Base-by-base conservation (phyloP, 352 stramenopile genomes). In the Phytophthora pinifolia region DNA sequence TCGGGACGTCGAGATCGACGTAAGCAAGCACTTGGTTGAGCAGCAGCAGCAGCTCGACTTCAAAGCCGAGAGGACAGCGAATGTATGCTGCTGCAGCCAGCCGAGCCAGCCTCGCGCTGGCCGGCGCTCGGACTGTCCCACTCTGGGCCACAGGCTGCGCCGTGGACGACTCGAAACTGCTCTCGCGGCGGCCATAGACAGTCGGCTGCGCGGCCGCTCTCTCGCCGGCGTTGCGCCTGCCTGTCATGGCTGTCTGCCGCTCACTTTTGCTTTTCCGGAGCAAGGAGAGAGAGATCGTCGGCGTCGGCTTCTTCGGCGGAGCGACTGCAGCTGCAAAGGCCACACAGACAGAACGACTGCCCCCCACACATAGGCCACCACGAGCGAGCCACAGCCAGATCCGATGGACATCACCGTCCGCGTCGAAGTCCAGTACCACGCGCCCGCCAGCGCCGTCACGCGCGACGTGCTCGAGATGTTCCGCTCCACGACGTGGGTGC, bases 371-470 rank as follows among this genome's bases (percentile, higher is more conserved):
- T 30, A 46, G 22, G 36, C 44, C 17, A 57, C 33, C 31, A 70
- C 46, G 38, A 57, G 52, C 45, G 46, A 65, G 27, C 32, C 49
- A 50, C 30, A 38, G 27, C 12, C 35, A 25, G 54, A 66, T 9
- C 63, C 51, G 38, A 86, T 79, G 73, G 69, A 87, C 57, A 84
- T 87, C 50, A 79, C 75, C 5, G 74, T 90, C 38, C 73, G 77
- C 31, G 74, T 88, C 35, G 76, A 88, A 62, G 67, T 92, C 35
- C 77, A 82, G 62, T 92, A 92, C 46, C 70, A 80, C 22, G 78
- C 76, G 14, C 82, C 74, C 6, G 67, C 76, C 20, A 50, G 67
- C 27, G 71, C 70, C 39, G 46, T 73, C 20, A 70, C 80, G 49
- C 59, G 68, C 46, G 74, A 89, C 50, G 62, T 92, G 35, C 75